phyloP scores from a whole-genome alignment of 2,329 filamentous ascomycete species.

The Diaporthe sp. region DNA sequence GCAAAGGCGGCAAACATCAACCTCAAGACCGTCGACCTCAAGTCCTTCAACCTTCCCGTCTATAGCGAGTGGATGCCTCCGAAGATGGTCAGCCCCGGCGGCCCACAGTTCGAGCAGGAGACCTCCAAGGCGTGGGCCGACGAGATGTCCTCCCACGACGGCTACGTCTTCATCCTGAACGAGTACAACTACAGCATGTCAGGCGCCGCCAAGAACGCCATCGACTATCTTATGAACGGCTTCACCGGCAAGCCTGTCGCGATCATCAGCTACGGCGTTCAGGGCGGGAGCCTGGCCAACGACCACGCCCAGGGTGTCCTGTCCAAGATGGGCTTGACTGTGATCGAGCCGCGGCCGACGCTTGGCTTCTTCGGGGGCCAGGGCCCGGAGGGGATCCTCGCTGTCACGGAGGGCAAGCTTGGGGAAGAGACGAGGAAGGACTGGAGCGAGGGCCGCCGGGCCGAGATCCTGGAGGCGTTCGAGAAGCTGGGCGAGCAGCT shows the following conservation, averaged over 20 bases:
- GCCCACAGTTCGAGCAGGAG: slow-evolving; percentile 55
- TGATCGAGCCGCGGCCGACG: slow-evolving; percentile 39
- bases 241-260: slow-evolving; percentile 68
- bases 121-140: slow-evolving; percentile 61
- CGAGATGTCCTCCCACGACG: slow-evolving; percentile 60
- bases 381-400: slow-evolving; percentile 23
- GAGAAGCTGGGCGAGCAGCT: slow-evolving; percentile 13
- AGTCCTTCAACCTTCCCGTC: slow-evolving; percentile 36
- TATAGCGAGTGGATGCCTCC: slow-evolving; percentile 10
- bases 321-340: slow-evolving; percentile 40
- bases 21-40: slow-evolving; percentile 34
- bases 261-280: slow-evolving; percentile 68
- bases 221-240: slow-evolving; percentile 73
- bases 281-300: slow-evolving; percentile 44
- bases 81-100: slow-evolving; percentile 51
- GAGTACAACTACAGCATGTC: slow-evolving; percentile 71
- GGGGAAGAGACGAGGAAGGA: slow-evolving; percentile 24
- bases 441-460: slow-evolving; percentile 24
- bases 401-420: slow-evolving; percentile 26
- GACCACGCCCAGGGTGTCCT: slow-evolving; percentile 47
- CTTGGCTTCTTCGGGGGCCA: slow-evolving; percentile 14
- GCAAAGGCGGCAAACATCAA: slow-evolving; percentile 15
- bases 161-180: slow-evolving; percentile 64
- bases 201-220: slow-evolving; percentile 71
- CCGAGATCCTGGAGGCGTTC: slow-evolving; percentile 35